Percentiles rank a stretch among this genome's conserved stretches.
These are phyloP conservation scores for Sapria himalayana DNA, from an alignment of 345 rosid species.

Conservation along the genomic window DNA sequence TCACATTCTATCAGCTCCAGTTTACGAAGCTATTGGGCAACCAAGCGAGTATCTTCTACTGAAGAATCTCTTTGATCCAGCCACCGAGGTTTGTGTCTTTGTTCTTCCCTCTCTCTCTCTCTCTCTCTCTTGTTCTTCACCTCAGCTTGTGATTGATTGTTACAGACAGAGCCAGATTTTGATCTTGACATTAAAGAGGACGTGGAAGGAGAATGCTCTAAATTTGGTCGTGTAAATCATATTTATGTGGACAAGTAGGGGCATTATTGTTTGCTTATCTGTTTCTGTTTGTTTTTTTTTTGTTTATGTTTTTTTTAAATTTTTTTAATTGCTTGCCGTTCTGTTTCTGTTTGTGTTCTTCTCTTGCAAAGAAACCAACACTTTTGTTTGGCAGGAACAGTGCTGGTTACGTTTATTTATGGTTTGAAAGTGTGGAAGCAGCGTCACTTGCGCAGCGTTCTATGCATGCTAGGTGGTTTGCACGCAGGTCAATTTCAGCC, in stretches of 20 bases:
- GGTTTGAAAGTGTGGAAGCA: slow-evolving; percentile 38
- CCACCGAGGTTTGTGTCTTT: slow-evolving; percentile 42
- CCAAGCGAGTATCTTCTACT: slow-evolving; percentile 76
- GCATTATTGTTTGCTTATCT: neutral
- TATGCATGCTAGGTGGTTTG: slow-evolving; percentile 96
- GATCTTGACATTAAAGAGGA: slow-evolving; percentile 64
- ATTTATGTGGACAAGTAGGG: slow-evolving; percentile 79
- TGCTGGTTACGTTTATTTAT: slow-evolving; percentile 56
- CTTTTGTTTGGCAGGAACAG: slow-evolving; percentile 32
- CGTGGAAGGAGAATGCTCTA: slow-evolving; percentile 65
- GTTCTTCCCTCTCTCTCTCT: neutral
- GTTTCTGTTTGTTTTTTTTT: neutral
- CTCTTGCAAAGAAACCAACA: neutral
- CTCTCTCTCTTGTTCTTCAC: too few species aligned
- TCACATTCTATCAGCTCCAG: slow-evolving; percentile 25
- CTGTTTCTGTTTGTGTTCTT: neutral
- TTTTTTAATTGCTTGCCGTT: neutral
- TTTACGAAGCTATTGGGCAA: slow-evolving; percentile 39
- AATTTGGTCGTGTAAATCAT: slow-evolving; percentile 59
- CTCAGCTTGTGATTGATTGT: too few species aligned
- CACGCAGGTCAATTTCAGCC: slow-evolving; percentile 61
- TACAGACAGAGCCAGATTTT: slow-evolving; percentile 72
- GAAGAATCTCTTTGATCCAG: slow-evolving; percentile 88
- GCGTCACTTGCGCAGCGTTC: slow-evolving; percentile 53
- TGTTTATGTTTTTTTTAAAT: neutral